A percentile compares a stretch with the other conserved stretches of the same genome.
phyloP scores from a whole-genome alignment of 169 alveolate species.

The Plasmodium relictum region DNA sequence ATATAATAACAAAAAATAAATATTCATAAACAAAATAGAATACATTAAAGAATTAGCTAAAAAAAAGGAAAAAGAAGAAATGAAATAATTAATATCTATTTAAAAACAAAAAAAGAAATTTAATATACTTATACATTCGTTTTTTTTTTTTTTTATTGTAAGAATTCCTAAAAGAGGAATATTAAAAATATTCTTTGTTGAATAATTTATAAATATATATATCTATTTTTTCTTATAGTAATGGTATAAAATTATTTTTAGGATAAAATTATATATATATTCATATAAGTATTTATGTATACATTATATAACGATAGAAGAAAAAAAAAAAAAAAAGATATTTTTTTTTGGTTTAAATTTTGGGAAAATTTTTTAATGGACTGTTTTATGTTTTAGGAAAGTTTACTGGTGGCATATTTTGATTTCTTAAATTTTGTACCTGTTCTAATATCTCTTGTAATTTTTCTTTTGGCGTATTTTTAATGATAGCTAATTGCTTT shows the following conservation, averaged over 20 bases:
- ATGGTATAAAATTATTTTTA: background rate
- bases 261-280: background rate
- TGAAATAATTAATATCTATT: background rate
- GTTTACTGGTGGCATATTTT: slow-evolving; percentile 22
- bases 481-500: slow-evolving; percentile 84
- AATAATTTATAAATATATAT: background rate
- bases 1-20: background rate
- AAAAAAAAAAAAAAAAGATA: too few relatives aligned
- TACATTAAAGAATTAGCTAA: background rate
- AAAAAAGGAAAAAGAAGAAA: background rate
- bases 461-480: slow-evolving; percentile 86
- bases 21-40: background rate
- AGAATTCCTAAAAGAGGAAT: background rate
- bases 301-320: background rate
- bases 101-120: background rate
- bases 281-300: background rate
- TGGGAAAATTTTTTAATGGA: too few relatives aligned
- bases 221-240: background rate
- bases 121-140: background rate
- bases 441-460: slow-evolving; percentile 83
- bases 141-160: background rate
- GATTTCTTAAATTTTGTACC: slow-evolving; percentile 78
- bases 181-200: background rate
- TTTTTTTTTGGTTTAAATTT: too few relatives aligned
- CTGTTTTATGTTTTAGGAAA: slow-evolving; percentile 10